Evolutionary conservation across 176 grass and related monocot species (phyloP), one percentile per base, ranked within the genome.

Genomic region (Aegilops speltoides): DNA sequence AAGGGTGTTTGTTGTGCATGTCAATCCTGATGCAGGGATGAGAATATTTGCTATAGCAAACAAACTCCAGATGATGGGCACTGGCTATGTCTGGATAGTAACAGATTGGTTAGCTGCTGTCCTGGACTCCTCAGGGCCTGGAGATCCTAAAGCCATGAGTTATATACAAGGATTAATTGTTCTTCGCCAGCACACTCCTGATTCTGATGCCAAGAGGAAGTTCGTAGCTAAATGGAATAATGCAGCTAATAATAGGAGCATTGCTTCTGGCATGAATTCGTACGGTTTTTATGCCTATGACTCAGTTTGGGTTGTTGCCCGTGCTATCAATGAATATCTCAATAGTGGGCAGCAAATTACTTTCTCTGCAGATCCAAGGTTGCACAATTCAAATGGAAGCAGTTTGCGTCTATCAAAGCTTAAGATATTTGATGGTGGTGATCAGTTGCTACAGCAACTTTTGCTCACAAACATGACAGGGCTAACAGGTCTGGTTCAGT

Each of bases 231-330:
- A 83, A 83, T 97, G 91, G 89, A 94, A 90, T 68, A 68, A 64
- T 67, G 54, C 37, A 25, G 79, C 82, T 54, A 79, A 43, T 77
- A 94, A 87, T 76, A 77, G 45, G 78, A 86, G 34, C 86, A 41
- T 87, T 73, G 68, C 41, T 81, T 86, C 62, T 77, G 81, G 79
- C 19, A 86, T 97, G 73, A 94, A 92, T 48, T 86, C 90, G 3
- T 97, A 97, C 70, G 86, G 90, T 59, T 86, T 94, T 77, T 97
- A 94, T 85, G 95, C 95, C 78, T 97, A 97, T 89, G 92, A 97
- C 73, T 89, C 90, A 12, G 88, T 97, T 84, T 97, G 95, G 95
- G 61, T 82, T 8, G 77, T 90, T 86, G 95, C 95, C 66, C 90
- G 2, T 92, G 95, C 92, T 67, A 87, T 97, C 25, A 80, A 97